Base-by-base conservation (phyloP, 176 grass and related monocot genomes). In the Cenchrus purpureus region DNA sequence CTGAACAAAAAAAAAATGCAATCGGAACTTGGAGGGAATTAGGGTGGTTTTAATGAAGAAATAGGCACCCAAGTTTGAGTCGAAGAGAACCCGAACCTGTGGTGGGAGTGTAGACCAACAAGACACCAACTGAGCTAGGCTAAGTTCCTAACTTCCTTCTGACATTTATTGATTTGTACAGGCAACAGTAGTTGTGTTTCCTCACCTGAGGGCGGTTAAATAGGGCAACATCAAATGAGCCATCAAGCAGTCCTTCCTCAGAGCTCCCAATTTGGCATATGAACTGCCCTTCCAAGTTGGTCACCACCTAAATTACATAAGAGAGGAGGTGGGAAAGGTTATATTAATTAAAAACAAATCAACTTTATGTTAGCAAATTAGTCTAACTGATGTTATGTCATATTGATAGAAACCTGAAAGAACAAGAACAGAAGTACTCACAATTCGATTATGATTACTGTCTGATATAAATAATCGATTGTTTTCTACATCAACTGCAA, bases 121-220 rank as follows among this genome's bases (percentile, higher is more conserved):
- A 14, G 13, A 56, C 54, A 56, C 14, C 55, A 57, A 57, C 55
- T 57, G 55, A 5, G n/a, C n/a, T 28, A 62, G 59, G 59, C 10
- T 62, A 62, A 12, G n/a, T 62, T 28, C 59, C 59, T 62, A 57
- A 28, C n/a, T 62, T 28, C 59, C 59, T 62, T 28, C 63, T 34
- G 42, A 40, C 71, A 66, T 31, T 74, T 68, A 83, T 62, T 49
- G 13, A 66, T n/a, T n/a, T 49, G 17, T 73, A 72, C 10, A 44
- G 17, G 82, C 40, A 81, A 83, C 53, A 74, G 52, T 74, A 58
- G 59, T 14, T 59, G 73, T 76, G 64, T 48, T 70, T 84, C 63
- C 89, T 85, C 84, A 98, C 96, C 86, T 98, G 96, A 86, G 93
- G 96, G 42, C 87, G 96, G 83, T 94, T 98, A 95, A 98, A 98